Conservation (phyloP, 1,284 basidiomycete species). For the Pascua sp. region DNA sequence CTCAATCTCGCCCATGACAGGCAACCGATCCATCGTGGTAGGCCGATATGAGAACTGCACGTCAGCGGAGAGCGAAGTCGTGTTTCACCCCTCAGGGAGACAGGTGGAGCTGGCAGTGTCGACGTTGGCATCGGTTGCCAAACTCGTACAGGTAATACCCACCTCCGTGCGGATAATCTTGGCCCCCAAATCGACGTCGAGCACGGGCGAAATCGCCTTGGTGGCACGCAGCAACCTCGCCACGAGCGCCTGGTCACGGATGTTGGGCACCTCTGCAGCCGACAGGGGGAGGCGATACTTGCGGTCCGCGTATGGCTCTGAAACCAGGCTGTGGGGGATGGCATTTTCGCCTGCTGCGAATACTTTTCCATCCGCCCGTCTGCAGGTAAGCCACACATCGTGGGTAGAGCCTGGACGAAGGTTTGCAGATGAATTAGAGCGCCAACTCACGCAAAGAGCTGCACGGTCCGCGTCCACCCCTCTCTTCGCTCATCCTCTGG, state of each 20-base stretch:
- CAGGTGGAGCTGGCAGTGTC: no score
- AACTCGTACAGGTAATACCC: not conserved
- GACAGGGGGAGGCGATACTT: constrained; percentile 9
- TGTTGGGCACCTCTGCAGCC: constrained; percentile 1
- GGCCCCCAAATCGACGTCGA: constrained; percentile 9
- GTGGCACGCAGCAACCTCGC: constrained; percentile 10
- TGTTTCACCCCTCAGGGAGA: no score
- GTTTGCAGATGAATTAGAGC: no score
- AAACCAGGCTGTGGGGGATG: constrained; percentile 6
- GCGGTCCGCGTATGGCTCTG: constrained; percentile 2
- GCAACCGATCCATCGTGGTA: constrained; percentile 10
- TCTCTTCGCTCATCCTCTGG: constrained; percentile 1
- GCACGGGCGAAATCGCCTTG: constrained; percentile 5
- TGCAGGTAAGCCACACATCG: not conserved
- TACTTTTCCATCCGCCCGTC: constrained; percentile 9
- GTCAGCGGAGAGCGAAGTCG: not conserved
- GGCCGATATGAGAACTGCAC: constrained; percentile 15
- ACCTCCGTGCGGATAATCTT: constrained; percentile 14
- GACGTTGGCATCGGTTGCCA: no score
- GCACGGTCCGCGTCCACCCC: constrained; percentile 12
- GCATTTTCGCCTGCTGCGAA: constrained; percentile 16
- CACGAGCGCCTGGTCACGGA: constrained; percentile 10
- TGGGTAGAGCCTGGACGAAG: not conserved
- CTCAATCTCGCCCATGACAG: constrained; percentile 10
- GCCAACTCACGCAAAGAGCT: constrained; percentile 13